phyloP scores from a whole-genome alignment of 352 stramenopile genomes.

The Pythium dissotocum region DNA sequence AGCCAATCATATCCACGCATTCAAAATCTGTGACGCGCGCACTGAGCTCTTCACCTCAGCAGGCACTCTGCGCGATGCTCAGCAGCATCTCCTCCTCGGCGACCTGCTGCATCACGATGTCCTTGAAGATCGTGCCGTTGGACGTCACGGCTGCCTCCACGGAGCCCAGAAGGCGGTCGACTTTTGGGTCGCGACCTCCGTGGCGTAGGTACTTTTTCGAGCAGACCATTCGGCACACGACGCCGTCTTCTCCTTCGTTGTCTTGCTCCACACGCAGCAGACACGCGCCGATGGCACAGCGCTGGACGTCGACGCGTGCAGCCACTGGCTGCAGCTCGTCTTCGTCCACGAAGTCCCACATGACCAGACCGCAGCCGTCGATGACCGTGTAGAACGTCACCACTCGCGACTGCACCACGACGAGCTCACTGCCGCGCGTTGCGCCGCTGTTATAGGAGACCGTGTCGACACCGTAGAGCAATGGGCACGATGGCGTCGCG shows the following conservation, averaged over 20 bases:
- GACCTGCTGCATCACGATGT: slow-evolving; percentile 7
- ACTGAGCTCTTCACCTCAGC: not conserved
- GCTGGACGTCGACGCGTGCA: not conserved
- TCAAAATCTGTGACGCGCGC: not conserved
- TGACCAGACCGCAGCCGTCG: slow-evolving; percentile 10
- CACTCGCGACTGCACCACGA: slow-evolving; percentile 10
- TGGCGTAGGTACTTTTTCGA: slow-evolving; percentile 5
- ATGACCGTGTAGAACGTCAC: slow-evolving; percentile 13
- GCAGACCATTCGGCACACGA: slow-evolving; percentile 9
- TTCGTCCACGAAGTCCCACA: slow-evolving; percentile 23
- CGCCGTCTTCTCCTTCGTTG: not conserved
- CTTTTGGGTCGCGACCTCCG: not conserved
- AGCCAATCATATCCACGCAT: not conserved
- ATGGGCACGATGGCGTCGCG: not conserved
- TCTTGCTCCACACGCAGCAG: not conserved
- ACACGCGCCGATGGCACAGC: slow-evolving; percentile 10
- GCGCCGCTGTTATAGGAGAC: not conserved
- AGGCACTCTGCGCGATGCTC: slow-evolving; percentile 12
- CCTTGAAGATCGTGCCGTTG: slow-evolving; percentile 9
- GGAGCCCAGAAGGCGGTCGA: not conserved
- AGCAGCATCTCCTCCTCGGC: slow-evolving; percentile 5
- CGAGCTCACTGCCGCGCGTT: not conserved
- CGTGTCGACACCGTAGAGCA: slow-evolving; percentile 11
- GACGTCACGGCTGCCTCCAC: not conserved
- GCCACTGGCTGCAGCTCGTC: slow-evolving; percentile 10